These are phyloP conservation scores for Huntiella bhutanensis DNA, from an alignment of 2,329 filamentous ascomycete species.

Conservation along the genomic window DNA sequence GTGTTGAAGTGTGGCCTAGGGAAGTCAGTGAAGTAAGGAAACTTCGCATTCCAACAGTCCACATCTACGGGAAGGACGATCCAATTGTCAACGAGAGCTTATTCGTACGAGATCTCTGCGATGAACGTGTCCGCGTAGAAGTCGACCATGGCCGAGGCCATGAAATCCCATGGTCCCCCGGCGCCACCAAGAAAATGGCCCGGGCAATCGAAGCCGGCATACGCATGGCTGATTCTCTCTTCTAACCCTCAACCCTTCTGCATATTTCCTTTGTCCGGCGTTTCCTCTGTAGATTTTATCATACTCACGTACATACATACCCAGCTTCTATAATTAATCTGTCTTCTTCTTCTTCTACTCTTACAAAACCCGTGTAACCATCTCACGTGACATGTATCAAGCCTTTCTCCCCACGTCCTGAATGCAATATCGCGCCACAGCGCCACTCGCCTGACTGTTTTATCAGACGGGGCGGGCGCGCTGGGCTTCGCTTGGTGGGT, in stretches of 20 bases:
- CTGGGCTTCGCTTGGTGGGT: neutral
- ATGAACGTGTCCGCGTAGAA: neutral
- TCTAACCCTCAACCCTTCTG: too few relatives aligned
- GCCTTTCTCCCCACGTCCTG: neutral
- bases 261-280: too few relatives aligned
- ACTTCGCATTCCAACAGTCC: slow-evolving; percentile 4
- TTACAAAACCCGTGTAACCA: neutral
- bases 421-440: too few relatives aligned
- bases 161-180: neutral
- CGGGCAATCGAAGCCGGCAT: neutral
- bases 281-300: too few relatives aligned
- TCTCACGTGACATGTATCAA: neutral
- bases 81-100: neutral
- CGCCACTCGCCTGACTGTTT: too few relatives aligned
- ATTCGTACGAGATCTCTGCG: slow-evolving; percentile 1
- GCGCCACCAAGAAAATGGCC: slow-evolving; percentile 2
- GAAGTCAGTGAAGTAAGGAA: neutral
- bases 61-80: slow-evolving; percentile 2
- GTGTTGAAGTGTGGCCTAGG: neutral
- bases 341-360: neutral
- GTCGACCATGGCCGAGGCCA: slow-evolving; percentile 1
- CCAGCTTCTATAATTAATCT: too few relatives aligned
- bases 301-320: too few relatives aligned
- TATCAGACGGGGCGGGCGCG: neutral
- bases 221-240: neutral